phyloP scores from a whole-genome alignment of 768 basidiomycete species.

The Termitomyces eurrhizus region DNA sequence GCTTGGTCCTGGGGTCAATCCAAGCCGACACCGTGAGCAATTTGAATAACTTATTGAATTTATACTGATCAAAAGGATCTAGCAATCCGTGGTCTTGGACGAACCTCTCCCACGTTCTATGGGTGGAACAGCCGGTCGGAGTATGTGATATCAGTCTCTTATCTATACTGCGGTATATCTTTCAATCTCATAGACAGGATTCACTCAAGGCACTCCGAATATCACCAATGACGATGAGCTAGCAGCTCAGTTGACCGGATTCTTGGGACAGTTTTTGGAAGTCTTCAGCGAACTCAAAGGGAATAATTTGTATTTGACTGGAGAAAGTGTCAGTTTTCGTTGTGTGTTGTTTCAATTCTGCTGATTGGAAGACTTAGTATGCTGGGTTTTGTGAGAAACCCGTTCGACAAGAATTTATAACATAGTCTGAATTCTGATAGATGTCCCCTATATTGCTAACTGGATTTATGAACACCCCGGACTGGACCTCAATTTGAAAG shows the following conservation, averaged over 20 bases:
- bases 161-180: background rate
- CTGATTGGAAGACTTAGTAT: conserved; percentile 38
- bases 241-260: conserved; percentile 45
- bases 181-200: conserved; percentile 45
- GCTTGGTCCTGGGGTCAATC: conserved; percentile 51
- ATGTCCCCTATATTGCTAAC: conserved; percentile 59
- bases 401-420: background rate
- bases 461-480: conserved; percentile 66
- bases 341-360: background rate
- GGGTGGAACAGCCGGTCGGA: conserved; percentile 72
- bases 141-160: conserved; percentile 18
- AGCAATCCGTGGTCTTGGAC: conserved; percentile 68
- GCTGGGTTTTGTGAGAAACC: conserved; percentile 60
- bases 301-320: conserved; percentile 59
- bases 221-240: conserved; percentile 59
- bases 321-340: conserved; percentile 55
- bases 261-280: conserved; percentile 62
- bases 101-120: conserved; percentile 61
- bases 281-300: conserved; percentile 66
- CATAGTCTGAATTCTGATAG: conserved; percentile 11
- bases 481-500: conserved; percentile 48
- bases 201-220: conserved; percentile 61
- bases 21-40: conserved; percentile 24
- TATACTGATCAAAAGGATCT: conserved; percentile 13
- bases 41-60: background rate